A percentile compares a stretch with the other conserved stretches of the same genome.
These are phyloP conservation scores for Ambrosia hybrid DNA, from an alignment of 140 eudicot species.

Conservation along the genomic window DNA sequence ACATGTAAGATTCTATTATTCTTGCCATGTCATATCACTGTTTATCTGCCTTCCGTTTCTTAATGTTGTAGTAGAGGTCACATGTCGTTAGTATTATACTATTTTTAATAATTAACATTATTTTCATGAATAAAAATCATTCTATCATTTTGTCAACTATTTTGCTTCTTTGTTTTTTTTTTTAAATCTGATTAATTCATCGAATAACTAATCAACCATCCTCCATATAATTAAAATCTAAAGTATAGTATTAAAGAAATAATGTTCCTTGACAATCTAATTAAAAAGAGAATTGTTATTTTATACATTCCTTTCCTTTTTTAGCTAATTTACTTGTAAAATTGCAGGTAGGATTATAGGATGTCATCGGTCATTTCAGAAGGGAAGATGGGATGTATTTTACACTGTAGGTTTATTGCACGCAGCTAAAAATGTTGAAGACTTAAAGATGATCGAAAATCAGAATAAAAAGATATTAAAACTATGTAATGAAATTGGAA, in stretches of 20 bases:
- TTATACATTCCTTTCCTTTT: not conserved
- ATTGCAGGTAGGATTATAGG: conserved; percentile 71
- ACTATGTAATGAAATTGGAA: conserved; percentile 52
- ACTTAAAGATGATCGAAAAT: conserved; percentile 40
- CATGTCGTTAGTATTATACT: not conserved
- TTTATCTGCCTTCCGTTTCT: not conserved
- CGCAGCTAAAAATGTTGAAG: conserved; percentile 38
- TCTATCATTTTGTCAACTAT: not conserved
- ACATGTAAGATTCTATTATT: too few species aligned
- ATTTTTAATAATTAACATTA: not conserved
- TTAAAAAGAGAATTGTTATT: not conserved
- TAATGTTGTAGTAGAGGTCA: too few species aligned
- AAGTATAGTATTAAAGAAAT: not conserved
- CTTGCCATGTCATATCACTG: too few species aligned
- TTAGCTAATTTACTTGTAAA: not conserved
- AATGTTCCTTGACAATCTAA: not conserved
- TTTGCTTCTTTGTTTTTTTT: not conserved
- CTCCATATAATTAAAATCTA: not conserved
- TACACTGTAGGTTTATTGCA: conserved; percentile 65
- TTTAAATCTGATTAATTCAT: not conserved
- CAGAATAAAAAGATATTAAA: conserved; percentile 58
- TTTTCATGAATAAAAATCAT: not conserved
- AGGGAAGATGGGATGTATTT: conserved; percentile 68
- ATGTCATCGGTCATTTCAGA: conserved; percentile 76
- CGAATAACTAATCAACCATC: not conserved